phyloP scores from a whole-genome alignment of 495 filamentous ascomycete species.

The Daldinia caldariorum region DNA sequence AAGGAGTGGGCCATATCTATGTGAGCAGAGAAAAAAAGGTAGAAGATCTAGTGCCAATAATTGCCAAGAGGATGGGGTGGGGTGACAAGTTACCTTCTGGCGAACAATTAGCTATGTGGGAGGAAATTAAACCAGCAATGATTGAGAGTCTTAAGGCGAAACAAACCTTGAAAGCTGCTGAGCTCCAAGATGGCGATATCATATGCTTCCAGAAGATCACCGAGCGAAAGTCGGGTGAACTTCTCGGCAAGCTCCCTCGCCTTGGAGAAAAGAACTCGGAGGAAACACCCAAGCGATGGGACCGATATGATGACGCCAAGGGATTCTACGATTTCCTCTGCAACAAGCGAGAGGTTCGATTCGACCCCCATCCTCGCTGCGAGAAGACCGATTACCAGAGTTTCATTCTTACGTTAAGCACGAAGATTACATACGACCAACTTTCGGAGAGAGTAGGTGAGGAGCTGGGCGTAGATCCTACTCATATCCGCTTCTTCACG shows the following conservation, averaged over 20 bases:
- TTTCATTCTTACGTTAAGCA: constrained; percentile 80
- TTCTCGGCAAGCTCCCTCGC: constrained; percentile 45
- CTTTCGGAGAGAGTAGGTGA: constrained; percentile 87
- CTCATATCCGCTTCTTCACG: constrained; percentile 89
- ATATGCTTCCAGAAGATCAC: constrained; percentile 85
- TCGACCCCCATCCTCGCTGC: constrained; percentile 66
- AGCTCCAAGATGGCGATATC: constrained; percentile 98
- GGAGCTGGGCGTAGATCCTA: constrained; percentile 77
- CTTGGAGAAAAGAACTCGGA: constrained; percentile 42
- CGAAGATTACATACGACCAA: constrained; percentile 91
- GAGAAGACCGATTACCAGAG: constrained; percentile 60
- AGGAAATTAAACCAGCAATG: constrained; percentile 98
- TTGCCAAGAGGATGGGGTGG: constrained; percentile 90
- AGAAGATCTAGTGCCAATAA: constrained; percentile 80
- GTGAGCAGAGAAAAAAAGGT: constrained; percentile 88
- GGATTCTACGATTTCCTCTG: constrained; percentile 93
- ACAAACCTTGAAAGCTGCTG: constrained; percentile 83
- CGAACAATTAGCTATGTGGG: constrained; percentile 74
- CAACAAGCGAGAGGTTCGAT: constrained; percentile 78
- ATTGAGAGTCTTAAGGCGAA: constrained; percentile 95
- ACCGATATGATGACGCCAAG: constrained; percentile 70
- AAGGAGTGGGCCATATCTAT: constrained; percentile 82
- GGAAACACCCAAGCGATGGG: constrained; percentile 40
- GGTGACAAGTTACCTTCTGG: constrained; percentile 62
- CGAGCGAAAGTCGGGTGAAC: constrained; percentile 54